Conservation (phyloP, 495 filamentous ascomycete species). For the Neurospora hispaniola region DNA sequence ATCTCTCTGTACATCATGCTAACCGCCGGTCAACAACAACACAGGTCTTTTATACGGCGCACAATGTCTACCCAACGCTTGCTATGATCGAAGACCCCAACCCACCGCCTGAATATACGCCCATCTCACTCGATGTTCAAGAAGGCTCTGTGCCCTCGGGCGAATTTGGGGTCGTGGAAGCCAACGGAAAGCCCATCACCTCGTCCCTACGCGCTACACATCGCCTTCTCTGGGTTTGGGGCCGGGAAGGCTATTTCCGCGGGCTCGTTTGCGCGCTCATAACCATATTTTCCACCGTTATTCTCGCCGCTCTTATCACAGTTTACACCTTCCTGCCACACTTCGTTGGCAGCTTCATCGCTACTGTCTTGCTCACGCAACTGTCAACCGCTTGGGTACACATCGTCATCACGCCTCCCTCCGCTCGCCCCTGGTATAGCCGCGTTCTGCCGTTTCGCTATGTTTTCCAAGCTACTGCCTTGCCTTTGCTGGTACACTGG, state of each 20-base stretch:
- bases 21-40: not conserved
- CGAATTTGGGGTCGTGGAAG: not conserved
- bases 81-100: constrained; percentile 41
- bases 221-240: constrained; percentile 25
- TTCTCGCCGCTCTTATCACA: constrained; percentile 12
- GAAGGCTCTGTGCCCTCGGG: constrained; percentile 16
- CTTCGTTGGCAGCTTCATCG: constrained; percentile 23
- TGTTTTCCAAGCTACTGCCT: constrained; percentile 32
- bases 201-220: constrained; percentile 32
- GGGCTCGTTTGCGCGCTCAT: constrained; percentile 25
- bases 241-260: constrained; percentile 31
- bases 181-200: constrained; percentile 23
- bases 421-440: constrained; percentile 26
- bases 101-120: constrained; percentile 33
- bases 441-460: constrained; percentile 35
- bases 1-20: not conserved
- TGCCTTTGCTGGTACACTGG: constrained; percentile 27
- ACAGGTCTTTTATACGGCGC: constrained; percentile 32
- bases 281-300: constrained; percentile 4
- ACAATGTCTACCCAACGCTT: constrained; percentile 30
- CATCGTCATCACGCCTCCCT: constrained; percentile 33
- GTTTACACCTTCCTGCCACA: constrained; percentile 14
- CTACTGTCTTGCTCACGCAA: constrained; percentile 25
- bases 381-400: constrained; percentile 34
- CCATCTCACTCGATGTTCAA: constrained; percentile 19